Base-by-base conservation (phyloP, 257 asterid genomes). In the Gentiana straminea region DNA sequence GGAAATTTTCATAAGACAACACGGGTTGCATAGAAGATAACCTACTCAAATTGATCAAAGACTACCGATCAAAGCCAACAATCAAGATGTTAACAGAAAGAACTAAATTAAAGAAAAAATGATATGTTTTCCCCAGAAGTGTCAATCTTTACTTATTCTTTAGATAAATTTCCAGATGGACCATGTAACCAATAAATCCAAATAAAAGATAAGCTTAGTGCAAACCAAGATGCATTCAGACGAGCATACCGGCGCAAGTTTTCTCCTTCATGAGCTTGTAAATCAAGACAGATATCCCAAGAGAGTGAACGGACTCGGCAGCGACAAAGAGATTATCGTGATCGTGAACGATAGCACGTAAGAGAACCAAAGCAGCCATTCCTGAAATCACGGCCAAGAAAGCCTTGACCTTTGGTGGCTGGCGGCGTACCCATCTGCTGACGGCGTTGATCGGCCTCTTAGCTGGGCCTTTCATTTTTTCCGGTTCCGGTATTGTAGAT, bases 321-420 rank as follows among this genome's bases (percentile, higher is more conserved):
- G 98, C 96, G 33, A 90, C 89, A 57, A 90, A 90, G 47, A 90
- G 92, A 53, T 84, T 90, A 58, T 90, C 95, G 69, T 90, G 98
- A 81, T 90, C 96, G 79, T 84, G 90, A 2, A 90, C 96, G 60
- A 90, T 81, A 36, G 91, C 84, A 51, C 98, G 96, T 62, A 90
- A 89, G 70, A 84, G 65, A 32, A 84, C 82, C n/a, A 90, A 91
- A 45, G 89, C 83, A 52, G 80, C 72, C 98, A 90, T 80, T 73
- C 94, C 95, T 73, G 81, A 54, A 54, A 84, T 69, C 3, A 86
- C 92, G 60, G 87, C 96, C 15, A 90, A 82, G 54, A 86, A 86
- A 33, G 91, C 94, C 84, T 84, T 90, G 33, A 84, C 94, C 79
- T 86, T 90, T 1, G 96, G 91, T 60, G 95, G 98, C 76, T 90